A percentile compares a stretch with the other conserved stretches of the same genome.
These are phyloP conservation scores for Pseudoscleropodium purum DNA, from an alignment of 225 moss, liverwort and hornwort genomes.

Conservation along the genomic window DNA sequence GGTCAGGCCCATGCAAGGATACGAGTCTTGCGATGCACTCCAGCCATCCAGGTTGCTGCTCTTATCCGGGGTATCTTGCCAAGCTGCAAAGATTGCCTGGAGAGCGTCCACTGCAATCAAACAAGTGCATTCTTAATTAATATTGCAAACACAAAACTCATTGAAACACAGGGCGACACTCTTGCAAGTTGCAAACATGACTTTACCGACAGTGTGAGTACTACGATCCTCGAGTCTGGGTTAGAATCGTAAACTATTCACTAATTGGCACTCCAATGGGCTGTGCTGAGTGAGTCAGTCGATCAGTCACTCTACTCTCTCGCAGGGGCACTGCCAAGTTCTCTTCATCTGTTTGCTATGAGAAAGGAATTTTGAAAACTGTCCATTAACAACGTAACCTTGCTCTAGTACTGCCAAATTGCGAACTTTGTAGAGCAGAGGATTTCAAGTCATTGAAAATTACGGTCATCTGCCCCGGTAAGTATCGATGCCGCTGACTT, in stretches of 20 bases:
- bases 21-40: rapidly evolving
- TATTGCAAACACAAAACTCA: neutral
- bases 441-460: neutral
- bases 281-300: too few species aligned
- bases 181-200: neutral
- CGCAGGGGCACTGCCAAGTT: neutral
- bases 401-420: neutral
- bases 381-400: neutral
- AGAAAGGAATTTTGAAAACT: neutral
- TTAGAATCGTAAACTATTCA: neutral
- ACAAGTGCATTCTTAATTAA: too few species aligned
- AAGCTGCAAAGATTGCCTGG: neutral
- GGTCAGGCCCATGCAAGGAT: neutral
- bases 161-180: neutral
- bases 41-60: neutral
- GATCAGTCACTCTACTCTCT: neutral
- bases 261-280: neutral
- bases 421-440: neutral
- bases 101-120: too few species aligned
- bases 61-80: neutral
- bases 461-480: neutral
- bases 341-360: neutral
- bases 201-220: too few species aligned
- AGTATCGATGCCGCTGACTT: rapidly evolving
- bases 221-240: too few species aligned